phyloP scores from a whole-genome alignment of 257 asterid species.

The Striga asiatica region DNA sequence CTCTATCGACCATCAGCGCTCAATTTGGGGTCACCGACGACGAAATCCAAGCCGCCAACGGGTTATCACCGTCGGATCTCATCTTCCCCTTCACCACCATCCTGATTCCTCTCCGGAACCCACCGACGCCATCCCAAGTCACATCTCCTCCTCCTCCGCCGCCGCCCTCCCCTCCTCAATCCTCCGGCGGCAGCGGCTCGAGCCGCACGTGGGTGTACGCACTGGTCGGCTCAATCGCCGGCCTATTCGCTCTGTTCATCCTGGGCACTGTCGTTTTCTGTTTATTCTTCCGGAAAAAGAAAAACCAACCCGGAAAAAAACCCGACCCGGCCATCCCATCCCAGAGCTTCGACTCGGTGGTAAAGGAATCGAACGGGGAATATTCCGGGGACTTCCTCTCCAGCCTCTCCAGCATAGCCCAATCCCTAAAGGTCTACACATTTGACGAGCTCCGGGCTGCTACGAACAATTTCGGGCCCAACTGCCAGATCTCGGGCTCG shows the following conservation, averaged over 20 bases:
- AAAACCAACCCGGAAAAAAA: constrained; percentile 14
- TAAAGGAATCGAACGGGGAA: constrained; percentile 16
- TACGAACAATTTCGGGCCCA: constrained; percentile 52
- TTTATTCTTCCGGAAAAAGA: background rate
- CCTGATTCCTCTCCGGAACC: constrained; percentile 52
- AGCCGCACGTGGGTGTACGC: constrained; percentile 53
- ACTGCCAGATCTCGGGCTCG: constrained; percentile 45
- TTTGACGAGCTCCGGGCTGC: constrained; percentile 50
- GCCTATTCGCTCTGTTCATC: constrained; percentile 21
- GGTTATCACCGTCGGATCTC: constrained; percentile 21
- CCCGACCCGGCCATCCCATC: constrained; percentile 17
- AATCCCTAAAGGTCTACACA: constrained; percentile 55
- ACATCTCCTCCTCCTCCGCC: constrained; percentile 49
- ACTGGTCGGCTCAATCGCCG: constrained; percentile 47
- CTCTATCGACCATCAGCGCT: constrained; percentile 19
- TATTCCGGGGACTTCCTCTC: constrained; percentile 38
- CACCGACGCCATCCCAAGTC: constrained; percentile 39
- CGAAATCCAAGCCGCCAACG: constrained; percentile 41
- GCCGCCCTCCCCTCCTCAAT: constrained; percentile 13
- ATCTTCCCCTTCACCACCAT: constrained; percentile 56
- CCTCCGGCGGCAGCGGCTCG: constrained; percentile 23
- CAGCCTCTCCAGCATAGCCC: constrained; percentile 55
- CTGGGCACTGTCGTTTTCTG: constrained; percentile 20
- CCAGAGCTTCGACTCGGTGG: constrained; percentile 26
- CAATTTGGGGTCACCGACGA: constrained; percentile 28